Conservation (phyloP, 768 basidiomycete species). For the Leccinum aurantiacum region DNA sequence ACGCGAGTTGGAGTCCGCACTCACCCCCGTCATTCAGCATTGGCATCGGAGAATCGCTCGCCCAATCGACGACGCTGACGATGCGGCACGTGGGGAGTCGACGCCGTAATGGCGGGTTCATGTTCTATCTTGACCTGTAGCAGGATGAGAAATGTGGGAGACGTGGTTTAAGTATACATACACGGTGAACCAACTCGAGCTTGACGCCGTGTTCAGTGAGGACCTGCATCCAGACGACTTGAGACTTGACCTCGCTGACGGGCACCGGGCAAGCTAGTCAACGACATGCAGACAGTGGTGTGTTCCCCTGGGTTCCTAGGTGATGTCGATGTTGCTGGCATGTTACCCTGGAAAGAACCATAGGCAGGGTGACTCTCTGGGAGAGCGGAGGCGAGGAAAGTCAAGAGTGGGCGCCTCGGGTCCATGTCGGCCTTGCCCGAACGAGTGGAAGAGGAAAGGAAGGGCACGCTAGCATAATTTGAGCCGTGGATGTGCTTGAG, state of each 20-base stretch:
- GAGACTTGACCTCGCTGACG: slow-evolving; percentile 77
- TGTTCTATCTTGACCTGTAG: slow-evolving; percentile 84
- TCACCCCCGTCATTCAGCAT: slow-evolving; percentile 11
- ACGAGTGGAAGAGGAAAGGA: too few species aligned
- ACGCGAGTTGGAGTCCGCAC: too few species aligned
- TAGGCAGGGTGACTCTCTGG: too few species aligned
- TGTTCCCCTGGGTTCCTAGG: slow-evolving; percentile 42
- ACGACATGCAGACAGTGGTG: slow-evolving; percentile 35
- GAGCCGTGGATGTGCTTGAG: too few species aligned
- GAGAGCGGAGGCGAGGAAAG: too few species aligned
- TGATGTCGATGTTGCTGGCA: slow-evolving; percentile 44
- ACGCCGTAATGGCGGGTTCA: slow-evolving; percentile 59
- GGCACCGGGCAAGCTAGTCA: slow-evolving; percentile 61
- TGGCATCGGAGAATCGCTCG: slow-evolving; percentile 66
- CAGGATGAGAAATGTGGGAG: neutral
- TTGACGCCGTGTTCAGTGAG: slow-evolving; percentile 62
- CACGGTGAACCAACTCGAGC: slow-evolving; percentile 65
- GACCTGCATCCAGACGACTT: slow-evolving; percentile 79
- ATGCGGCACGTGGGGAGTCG: slow-evolving; percentile 66
- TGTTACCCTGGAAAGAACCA: too few species aligned
- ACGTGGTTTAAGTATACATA: slow-evolving; percentile 9
- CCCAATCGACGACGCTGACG: slow-evolving; percentile 93
- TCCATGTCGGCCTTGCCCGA: too few species aligned
- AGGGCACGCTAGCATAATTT: too few species aligned
- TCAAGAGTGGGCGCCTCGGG: too few species aligned